A percentile compares a stretch with the other conserved stretches of the same genome.
Conservation (phyloP, 2,329 filamentous ascomycete genomes). For the Pseudogymnoascus sp. region DNA sequence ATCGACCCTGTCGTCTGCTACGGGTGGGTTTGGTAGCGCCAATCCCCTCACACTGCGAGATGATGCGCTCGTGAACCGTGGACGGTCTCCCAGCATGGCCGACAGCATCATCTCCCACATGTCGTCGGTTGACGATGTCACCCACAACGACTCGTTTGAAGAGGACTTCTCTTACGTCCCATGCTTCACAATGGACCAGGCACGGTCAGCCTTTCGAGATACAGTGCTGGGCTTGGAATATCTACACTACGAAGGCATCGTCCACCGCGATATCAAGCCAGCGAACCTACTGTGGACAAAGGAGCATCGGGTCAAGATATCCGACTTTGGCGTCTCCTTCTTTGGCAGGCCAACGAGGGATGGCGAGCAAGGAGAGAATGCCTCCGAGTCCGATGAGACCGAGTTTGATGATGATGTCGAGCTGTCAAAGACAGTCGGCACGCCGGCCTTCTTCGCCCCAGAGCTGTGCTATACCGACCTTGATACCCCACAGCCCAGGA, state of each 20-base stretch:
- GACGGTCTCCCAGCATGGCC: slow-evolving; percentile 70
- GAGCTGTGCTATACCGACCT: slow-evolving; percentile 87
- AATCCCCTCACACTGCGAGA: slow-evolving; percentile 26
- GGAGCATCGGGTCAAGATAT: slow-evolving; percentile 88
- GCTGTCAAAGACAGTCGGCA: slow-evolving; percentile 95
- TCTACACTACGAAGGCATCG: slow-evolving; percentile 77
- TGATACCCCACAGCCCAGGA: slow-evolving; percentile 58
- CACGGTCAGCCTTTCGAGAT: slow-evolving; percentile 79
- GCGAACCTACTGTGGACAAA: slow-evolving; percentile 85
- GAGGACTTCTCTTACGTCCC: slow-evolving; percentile 92
- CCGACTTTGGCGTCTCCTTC: slow-evolving; percentile 97
- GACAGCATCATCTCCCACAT: slow-evolving; percentile 67
- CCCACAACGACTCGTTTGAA: slow-evolving; percentile 57
- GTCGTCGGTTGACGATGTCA: slow-evolving; percentile 54
- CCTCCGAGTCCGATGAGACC: slow-evolving; percentile 70
- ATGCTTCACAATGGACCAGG: slow-evolving; percentile 77
- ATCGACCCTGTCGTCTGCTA: slow-evolving; percentile 34
- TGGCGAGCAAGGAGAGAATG: slow-evolving; percentile 66
- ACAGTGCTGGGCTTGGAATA: slow-evolving; percentile 91
- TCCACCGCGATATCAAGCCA: slow-evolving; percentile 78
- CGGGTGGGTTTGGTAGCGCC: slow-evolving; percentile 69
- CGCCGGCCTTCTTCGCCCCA: slow-evolving; percentile 93
- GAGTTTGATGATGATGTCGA: slow-evolving; percentile 91
- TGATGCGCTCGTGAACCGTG: slow-evolving; percentile 46
- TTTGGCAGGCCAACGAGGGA: slow-evolving; percentile 82